phyloP scores from a whole-genome alignment of 1,284 basidiomycete genomes.

The Taiwanofungus camphoratus region DNA sequence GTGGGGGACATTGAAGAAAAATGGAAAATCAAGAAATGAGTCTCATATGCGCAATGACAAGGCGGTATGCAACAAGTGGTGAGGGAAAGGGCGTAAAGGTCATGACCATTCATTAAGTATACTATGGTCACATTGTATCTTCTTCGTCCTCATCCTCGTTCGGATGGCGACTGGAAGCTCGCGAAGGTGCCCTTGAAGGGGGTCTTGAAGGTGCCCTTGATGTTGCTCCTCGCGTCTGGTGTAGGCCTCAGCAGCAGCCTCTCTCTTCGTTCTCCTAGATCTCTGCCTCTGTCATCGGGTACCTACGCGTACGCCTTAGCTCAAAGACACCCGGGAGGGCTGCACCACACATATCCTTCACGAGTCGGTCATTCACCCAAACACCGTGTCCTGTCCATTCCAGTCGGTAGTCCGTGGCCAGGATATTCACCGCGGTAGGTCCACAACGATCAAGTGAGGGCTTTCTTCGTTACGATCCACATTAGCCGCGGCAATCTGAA shows the following conservation, averaged over 20 bases:
- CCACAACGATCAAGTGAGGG: too few relatives aligned
- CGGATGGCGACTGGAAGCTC: too few relatives aligned
- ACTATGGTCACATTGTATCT: neutral
- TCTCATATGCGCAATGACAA: too few relatives aligned
- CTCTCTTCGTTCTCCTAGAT: slow-evolving; percentile 31
- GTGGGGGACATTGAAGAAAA: too few relatives aligned
- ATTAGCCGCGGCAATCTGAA: too few relatives aligned
- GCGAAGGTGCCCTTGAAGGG: slow-evolving; percentile 3
- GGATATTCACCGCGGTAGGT: too few relatives aligned
- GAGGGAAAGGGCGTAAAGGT: too few relatives aligned
- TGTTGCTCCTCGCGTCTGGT: slow-evolving; percentile 13
- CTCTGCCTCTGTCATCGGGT: slow-evolving; percentile 47
- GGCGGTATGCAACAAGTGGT: neutral
- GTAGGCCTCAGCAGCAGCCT: slow-evolving; percentile 18
- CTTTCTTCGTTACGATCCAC: too few relatives aligned
- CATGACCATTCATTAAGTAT: too few relatives aligned
- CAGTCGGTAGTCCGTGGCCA: too few relatives aligned
- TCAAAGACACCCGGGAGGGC: slow-evolving; percentile 55
- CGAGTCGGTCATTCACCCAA: slow-evolving; percentile 43
- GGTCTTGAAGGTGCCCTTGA: slow-evolving; percentile 16
- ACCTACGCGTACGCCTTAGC: slow-evolving; percentile 44
- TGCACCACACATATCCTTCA: slow-evolving; percentile 40
- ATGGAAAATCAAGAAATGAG: too few relatives aligned
- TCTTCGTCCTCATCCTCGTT: slow-evolving; percentile 1
- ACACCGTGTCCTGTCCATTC: slow-evolving; percentile 49